Base-by-base conservation (phyloP, 805 yeast species). In the Lipomyces japonicus region DNA sequence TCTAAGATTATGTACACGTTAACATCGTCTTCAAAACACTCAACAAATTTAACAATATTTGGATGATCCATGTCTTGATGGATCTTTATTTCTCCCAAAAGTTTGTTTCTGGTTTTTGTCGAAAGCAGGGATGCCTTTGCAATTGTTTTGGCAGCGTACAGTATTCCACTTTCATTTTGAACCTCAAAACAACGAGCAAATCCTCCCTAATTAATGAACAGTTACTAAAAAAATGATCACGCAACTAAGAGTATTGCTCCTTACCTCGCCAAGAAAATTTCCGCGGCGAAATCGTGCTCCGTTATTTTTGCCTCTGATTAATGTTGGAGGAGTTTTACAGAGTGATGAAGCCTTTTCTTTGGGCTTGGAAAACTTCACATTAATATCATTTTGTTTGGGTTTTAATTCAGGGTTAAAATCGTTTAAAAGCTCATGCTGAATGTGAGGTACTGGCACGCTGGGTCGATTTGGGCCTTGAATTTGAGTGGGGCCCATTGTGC, bases 181-280 rank as follows among this genome's bases (percentile, higher is more conserved):
- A 93, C 93, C 68, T 93, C 97, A 71, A 93, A 93, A 66, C 99
- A 93, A 65, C 97, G 80, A 16, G 98, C 99, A 74, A 93, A 93
- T 0, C 99, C 99, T 53, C 99, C 99, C 61, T 62, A 43, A 24
- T 31, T 10, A 18, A 26, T 34, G 10, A 34, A 34, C 37, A 34
- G 21, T 34, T 34, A 7, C n/a, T 6, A 18, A 12, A 6, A 34
- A n/a, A 34, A 14, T 28, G 14, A 28, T 10, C n/a, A n/a, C n/a
- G n/a, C n/a, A 21, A 12, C 18, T 26, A 14, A 10, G 9, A n/a
- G 40, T 31, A 6, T 10, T 16, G 32, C 32, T 28, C 32, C 23
- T 7, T 48, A 55, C 62, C 71, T 91, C 97, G 32, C 98, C 98
- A 31, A 93, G 74, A 62, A 89, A 90, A 52, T 75, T 75, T 1